Evolutionary conservation across 2,329 filamentous ascomycete genomes (phyloP).

Genomic region (Aspergillus quadrilineatus): DNA sequence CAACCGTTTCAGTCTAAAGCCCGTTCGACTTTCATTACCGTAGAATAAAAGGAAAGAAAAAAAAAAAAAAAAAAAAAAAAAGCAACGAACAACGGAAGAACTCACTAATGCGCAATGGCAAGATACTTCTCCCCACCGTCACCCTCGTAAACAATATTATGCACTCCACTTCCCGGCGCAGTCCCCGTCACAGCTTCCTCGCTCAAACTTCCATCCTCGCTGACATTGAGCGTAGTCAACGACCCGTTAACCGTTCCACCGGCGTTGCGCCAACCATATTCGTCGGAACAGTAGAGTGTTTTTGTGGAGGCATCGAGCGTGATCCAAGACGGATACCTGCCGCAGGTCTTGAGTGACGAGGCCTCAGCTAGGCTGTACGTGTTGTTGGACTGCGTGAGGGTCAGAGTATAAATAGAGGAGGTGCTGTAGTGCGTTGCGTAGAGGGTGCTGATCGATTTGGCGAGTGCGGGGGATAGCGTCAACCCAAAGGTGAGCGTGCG

Average conservation of each 20-base stretch:
- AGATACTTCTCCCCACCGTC: slow-evolving; percentile 27
- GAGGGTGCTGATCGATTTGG: slow-evolving; percentile 23
- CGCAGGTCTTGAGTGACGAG: slow-evolving; percentile 31
- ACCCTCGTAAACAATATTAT: slow-evolving; percentile 34
- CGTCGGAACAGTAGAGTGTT: slow-evolving; percentile 38
- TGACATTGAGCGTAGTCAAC: slow-evolving; percentile 26
- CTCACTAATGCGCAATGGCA: slow-evolving; percentile 42
- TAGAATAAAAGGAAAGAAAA: no score
- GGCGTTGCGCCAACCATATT: slow-evolving; percentile 27
- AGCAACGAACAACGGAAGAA: neutral
- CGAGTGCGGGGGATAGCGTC: neutral
- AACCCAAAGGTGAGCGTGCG: neutral
- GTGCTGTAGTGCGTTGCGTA: slow-evolving; percentile 40
- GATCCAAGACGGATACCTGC: slow-evolving; percentile 39
- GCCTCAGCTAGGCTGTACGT: slow-evolving; percentile 25
- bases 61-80: no score
- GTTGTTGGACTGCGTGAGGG: slow-evolving; percentile 26
- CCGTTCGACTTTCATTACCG: no score
- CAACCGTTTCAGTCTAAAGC: no score
- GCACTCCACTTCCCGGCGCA: slow-evolving; percentile 33
- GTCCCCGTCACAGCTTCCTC: slow-evolving; percentile 22
- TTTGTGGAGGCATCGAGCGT: slow-evolving; percentile 28
- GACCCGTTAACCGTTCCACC: slow-evolving; percentile 32
- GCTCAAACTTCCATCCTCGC: slow-evolving; percentile 20
- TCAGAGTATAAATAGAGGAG: slow-evolving; percentile 36